A percentile compares a stretch with the other conserved stretches of the same genome.
These are phyloP conservation scores for Camellia lanceoleosa DNA, from an alignment of 148 eudicot species.

Conservation along the genomic window DNA sequence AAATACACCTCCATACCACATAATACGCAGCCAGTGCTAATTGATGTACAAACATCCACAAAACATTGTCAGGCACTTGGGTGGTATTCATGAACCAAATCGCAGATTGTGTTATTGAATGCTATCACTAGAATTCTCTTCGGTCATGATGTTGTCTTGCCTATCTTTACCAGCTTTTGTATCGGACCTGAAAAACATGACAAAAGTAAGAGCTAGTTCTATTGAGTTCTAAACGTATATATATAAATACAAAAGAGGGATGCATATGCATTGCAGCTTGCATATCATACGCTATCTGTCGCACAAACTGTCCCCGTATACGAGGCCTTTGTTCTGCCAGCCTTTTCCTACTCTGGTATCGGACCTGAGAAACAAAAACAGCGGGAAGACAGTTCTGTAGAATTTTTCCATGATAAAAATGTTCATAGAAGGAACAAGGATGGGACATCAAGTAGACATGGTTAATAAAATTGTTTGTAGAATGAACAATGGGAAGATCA, in stretches of 20 bases:
- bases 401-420: background rate
- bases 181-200: conserved; percentile 7
- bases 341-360: conserved; percentile 61
- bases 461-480: too few species aligned
- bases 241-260: background rate
- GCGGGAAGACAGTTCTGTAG: background rate
- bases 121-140: background rate
- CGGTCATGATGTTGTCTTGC: background rate
- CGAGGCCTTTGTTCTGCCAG: conserved; percentile 62
- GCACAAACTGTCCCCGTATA: conserved; percentile 64
- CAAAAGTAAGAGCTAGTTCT: background rate
- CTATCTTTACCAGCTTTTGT: background rate
- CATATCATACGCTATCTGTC: conserved; percentile 21
- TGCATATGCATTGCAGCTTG: background rate
- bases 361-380: conserved; percentile 32
- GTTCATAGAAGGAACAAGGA: background rate
- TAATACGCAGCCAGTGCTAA: background rate
- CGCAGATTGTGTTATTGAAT: background rate
- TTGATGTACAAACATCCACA: conserved; percentile 12
- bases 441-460: background rate
- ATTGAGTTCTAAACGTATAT: background rate
- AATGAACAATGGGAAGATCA: too few species aligned
- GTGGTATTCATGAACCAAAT: background rate
- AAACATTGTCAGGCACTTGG: background rate
- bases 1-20: background rate